Base-by-base conservation (phyloP, 306 rosid species). In the Geum urbanum region DNA sequence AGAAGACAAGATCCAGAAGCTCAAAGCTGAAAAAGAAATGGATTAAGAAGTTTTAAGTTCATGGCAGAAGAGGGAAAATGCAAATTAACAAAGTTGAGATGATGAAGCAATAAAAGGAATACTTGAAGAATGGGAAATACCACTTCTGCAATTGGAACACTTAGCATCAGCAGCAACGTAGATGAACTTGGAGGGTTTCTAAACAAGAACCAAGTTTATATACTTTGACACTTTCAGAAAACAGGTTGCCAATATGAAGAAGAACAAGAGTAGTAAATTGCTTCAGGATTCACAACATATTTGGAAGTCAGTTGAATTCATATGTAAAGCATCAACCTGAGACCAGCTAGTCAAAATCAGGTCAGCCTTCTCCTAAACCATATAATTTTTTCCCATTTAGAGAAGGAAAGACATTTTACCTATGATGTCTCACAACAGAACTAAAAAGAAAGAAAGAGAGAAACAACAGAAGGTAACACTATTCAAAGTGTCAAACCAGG, bases 311-410 rank as follows among this genome's bases (percentile, higher is more conserved):
- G 44, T 8, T 32, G 6, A 35, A 15, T 59, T 44, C 22, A 35
- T 14, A 32, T 14, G 64, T 44, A 59, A 59, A 35, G 11, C 7
- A 59, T 5, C 20, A 59, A 37, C 45, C 45, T 59, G 20, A 59
- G 64, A 35, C 64, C 12, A 59, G 64, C 19, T 7, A 59, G 64
- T 59, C 64, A 32, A 59, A 59, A 35, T 19, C 64, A 13, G 15
- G 64, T 59, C 45, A 59, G 45, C 64, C 64, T 44, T 59, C 45
- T 35, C 14, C 2, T 59, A 12, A 58, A 58, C 16, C 44, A 35
- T 59, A n/a, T 35, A 5, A 35, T 8, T 0, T 32, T 13, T 58
- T 58, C 35, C 43, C 64, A 58, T 2, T 12, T 24, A 11, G 8
- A 56, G 16, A 56, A 11, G 6, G 37, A 56, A 5, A 22, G 39